Evolutionary conservation across 345 rosid species (phyloP).

Genomic region (Bruguiera sexangula): DNA sequence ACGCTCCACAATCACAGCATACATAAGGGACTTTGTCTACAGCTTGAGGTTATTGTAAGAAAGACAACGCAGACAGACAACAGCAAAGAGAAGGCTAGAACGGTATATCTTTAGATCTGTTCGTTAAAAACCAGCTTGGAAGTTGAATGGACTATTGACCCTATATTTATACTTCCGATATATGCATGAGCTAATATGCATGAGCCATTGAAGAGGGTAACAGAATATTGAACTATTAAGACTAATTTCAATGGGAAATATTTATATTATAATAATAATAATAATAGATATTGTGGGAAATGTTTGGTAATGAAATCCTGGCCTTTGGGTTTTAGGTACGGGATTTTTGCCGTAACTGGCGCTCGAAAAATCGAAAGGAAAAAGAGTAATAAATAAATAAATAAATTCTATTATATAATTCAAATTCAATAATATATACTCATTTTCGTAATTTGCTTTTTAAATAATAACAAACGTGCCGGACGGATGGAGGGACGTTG

Average conservation of each 20-base stretch:
- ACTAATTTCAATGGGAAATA: not conserved
- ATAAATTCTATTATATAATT: no score
- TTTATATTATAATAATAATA: not conserved
- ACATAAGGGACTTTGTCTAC: not conserved
- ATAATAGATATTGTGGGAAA: not conserved
- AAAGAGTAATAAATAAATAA: not conserved
- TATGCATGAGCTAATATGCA: not conserved
- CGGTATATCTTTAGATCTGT: slow-evolving; percentile 35
- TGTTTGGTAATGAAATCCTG: slow-evolving; percentile 4
- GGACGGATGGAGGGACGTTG: not conserved
- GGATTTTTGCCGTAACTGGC: slow-evolving; percentile 45
- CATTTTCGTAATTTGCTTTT: no score
- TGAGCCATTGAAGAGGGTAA: no score
- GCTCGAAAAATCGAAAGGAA: slow-evolving; percentile 15
- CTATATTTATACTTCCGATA: slow-evolving; percentile 43
- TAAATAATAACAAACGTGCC: slow-evolving; percentile 7
- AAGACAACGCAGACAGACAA: slow-evolving; percentile 1
- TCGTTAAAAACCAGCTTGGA: no score
- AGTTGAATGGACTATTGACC: slow-evolving; percentile 25
- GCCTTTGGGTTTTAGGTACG: slow-evolving; percentile 22
- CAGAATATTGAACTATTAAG: not conserved
- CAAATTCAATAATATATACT: no score
- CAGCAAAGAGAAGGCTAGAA: slow-evolving; percentile 1
- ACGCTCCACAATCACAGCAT: not conserved
- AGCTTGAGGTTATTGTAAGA: slow-evolving; percentile 1